A percentile compares a stretch with the other conserved stretches of the same genome.
Conservation (phyloP, 805 yeast species). For the Wickerhamiella vanderwaltii region DNA sequence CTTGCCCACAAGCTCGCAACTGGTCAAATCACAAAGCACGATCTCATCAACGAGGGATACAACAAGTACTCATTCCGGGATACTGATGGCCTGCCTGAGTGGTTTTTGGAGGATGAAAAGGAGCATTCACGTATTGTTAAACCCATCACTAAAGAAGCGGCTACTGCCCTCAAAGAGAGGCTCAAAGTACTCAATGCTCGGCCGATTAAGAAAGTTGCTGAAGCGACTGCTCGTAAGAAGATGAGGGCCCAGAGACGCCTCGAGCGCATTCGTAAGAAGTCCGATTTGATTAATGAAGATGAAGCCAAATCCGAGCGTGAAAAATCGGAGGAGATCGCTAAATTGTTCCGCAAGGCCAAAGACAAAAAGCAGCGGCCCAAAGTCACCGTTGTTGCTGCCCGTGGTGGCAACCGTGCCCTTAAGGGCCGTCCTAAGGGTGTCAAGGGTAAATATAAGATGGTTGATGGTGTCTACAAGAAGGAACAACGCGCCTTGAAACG, state of each 20-base stretch:
- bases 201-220: slow-evolving; percentile 97
- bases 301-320: slow-evolving; percentile 79
- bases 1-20: slow-evolving; percentile 90
- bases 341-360: slow-evolving; percentile 70
- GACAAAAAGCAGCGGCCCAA: slow-evolving; percentile 53
- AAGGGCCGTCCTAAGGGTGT: slow-evolving; percentile 95
- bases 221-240: slow-evolving; percentile 93
- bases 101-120: slow-evolving; percentile 92
- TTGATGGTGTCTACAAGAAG: slow-evolving; percentile 94
- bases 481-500: slow-evolving; percentile 89
- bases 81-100: slow-evolving; percentile 80
- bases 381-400: slow-evolving; percentile 80
- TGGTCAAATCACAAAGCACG: slow-evolving; percentile 75
- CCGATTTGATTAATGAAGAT: slow-evolving; percentile 83
- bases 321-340: slow-evolving; percentile 84
- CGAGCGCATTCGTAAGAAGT: slow-evolving; percentile 83
- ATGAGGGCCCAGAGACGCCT: slow-evolving; percentile 78
- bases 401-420: slow-evolving; percentile 71
- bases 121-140: slow-evolving; percentile 69
- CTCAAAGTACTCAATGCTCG: slow-evolving; percentile 80
- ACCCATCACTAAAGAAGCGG: slow-evolving; percentile 94
- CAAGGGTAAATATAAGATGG: slow-evolving; percentile 97
- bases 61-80: slow-evolving; percentile 89
- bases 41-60: slow-evolving; percentile 82
- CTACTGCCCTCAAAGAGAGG: slow-evolving; percentile 62